A percentile compares a stretch with the other conserved stretches of the same genome.
phyloP scores from a whole-genome alignment of 1,139 yeast species.

The Yamadazyma conglobata region DNA sequence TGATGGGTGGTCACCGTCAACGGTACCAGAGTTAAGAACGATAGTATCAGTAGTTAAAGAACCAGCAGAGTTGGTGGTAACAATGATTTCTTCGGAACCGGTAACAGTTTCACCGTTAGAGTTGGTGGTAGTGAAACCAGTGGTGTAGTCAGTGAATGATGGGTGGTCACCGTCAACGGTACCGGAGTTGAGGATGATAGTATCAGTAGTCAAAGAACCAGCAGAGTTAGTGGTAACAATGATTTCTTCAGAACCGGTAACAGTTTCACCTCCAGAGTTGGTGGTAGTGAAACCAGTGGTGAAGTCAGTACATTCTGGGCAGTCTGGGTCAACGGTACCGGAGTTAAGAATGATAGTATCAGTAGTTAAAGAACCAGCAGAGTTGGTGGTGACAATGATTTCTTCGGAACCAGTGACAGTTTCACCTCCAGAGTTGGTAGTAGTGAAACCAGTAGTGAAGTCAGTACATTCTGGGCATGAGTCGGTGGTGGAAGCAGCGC shows the following conservation, averaged over 20 bases:
- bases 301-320: constrained; percentile 12
- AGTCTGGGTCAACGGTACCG: constrained; percentile 8
- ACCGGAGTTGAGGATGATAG: constrained; percentile 4
- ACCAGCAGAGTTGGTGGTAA: constrained; percentile 9
- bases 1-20: constrained; percentile 8
- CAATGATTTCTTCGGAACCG: constrained; percentile 7
- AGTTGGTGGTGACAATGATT: constrained; percentile 12
- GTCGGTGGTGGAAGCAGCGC: constrained; percentile 11
- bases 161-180: constrained; percentile 10
- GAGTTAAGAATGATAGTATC: constrained; percentile 6
- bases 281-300: constrained; percentile 13
- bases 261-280: constrained; percentile 6
- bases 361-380: constrained; percentile 1
- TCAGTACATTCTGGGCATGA: constrained; percentile 9
- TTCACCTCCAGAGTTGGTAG: constrained; percentile 8
- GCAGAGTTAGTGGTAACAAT: constrained; percentile 11
- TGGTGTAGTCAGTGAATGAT: constrained; percentile 13
- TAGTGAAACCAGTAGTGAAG: constrained; percentile 8
- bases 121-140: constrained; percentile 10
- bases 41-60: constrained; percentile 6
- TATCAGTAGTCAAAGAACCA: constrained; percentile 9
- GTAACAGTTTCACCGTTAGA: constrained; percentile 4
- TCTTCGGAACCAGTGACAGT: constrained; percentile 9
- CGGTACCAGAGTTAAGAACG: constrained; percentile 1
- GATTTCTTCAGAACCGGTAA: constrained; percentile 8